A percentile compares a stretch with the other conserved stretches of the same genome.
Conservation (phyloP, 169 alveolate genomes). For the Plasmodium yoelii region DNA sequence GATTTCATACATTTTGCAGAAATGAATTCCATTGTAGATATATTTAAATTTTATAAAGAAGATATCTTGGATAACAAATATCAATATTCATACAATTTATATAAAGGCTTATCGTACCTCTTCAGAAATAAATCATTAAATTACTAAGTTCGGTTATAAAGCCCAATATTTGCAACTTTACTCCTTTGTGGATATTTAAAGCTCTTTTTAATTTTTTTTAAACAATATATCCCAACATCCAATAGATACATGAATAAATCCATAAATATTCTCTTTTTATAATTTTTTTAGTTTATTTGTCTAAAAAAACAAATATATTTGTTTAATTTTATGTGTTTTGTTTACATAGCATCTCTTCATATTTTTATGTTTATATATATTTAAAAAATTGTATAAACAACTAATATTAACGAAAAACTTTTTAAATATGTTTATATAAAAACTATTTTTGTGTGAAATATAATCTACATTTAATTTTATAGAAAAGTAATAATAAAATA, state of each 20-base stretch:
- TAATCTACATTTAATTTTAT: constrained; percentile 4
- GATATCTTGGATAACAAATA: constrained; percentile 72
- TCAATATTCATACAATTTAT: constrained; percentile 69
- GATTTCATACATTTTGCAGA: constrained; percentile 10
- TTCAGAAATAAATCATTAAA: constrained; percentile 57
- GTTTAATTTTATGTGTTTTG: constrained; percentile 48
- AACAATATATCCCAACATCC: neutral
- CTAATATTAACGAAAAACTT: constrained; percentile 3
- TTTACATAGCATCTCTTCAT: constrained; percentile 9
- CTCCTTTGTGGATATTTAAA: constrained; percentile 10
- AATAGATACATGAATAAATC: neutral
- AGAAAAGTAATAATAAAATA: constrained; percentile 16
- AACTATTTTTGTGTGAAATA: constrained; percentile 12
- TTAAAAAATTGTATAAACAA: constrained; percentile 19
- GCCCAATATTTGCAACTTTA: constrained; percentile 11
- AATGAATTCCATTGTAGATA: constrained; percentile 75
- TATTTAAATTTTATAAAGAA: constrained; percentile 72
- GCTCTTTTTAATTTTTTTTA: constrained; percentile 20
- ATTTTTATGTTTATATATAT: constrained; percentile 10
- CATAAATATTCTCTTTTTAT: neutral
- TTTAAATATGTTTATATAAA: constrained; percentile 22
- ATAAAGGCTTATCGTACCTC: constrained; percentile 65
- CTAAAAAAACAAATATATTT: constrained; percentile 37
- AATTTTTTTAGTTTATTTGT: constrained; percentile 73
- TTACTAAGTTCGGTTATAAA: constrained; percentile 30